Conservation (phyloP, 768 basidiomycete species). For the Rhodotorula diobovata region DNA sequence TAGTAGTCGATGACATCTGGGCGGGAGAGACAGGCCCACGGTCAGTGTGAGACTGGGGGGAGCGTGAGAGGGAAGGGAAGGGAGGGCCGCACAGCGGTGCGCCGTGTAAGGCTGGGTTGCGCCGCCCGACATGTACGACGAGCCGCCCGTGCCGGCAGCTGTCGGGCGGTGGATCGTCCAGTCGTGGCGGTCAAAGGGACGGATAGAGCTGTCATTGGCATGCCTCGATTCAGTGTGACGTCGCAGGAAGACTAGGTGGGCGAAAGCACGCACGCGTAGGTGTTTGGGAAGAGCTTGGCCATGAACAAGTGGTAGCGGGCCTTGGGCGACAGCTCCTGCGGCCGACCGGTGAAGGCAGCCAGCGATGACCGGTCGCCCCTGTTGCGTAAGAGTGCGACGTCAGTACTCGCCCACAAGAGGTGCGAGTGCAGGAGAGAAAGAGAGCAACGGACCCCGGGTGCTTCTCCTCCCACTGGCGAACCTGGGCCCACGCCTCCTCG, state of each 20-base stretch:
- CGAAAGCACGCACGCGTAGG: slow-evolving; percentile 67
- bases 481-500: slow-evolving; percentile 93
- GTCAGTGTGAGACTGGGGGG: too few relatives aligned
- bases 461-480: slow-evolving; percentile 83
- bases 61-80: slow-evolving; percentile 51
- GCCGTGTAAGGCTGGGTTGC: slow-evolving; percentile 22
- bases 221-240: too few relatives aligned
- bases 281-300: slow-evolving; percentile 80
- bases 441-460: slow-evolving; percentile 53
- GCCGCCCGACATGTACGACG: slow-evolving; percentile 31
- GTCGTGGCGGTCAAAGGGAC: slow-evolving; percentile 97
- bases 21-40: slow-evolving; percentile 48
- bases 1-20: slow-evolving; percentile 93
- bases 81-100: slow-evolving; percentile 33
- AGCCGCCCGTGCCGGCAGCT: slow-evolving; percentile 53
- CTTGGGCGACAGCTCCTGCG: slow-evolving; percentile 90
- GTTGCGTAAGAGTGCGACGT: background rate
- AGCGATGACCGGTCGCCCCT: slow-evolving; percentile 70
- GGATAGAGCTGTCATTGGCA: slow-evolving; percentile 81
- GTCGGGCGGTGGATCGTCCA: slow-evolving; percentile 83
- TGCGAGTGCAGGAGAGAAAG: background rate
- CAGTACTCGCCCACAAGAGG: background rate
- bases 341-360: slow-evolving; percentile 78
- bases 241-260: background rate
- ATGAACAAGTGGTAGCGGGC: slow-evolving; percentile 80